Base-by-base conservation (phyloP, 2,329 filamentous ascomycete genomes). In the Paradendryphiella salina region DNA sequence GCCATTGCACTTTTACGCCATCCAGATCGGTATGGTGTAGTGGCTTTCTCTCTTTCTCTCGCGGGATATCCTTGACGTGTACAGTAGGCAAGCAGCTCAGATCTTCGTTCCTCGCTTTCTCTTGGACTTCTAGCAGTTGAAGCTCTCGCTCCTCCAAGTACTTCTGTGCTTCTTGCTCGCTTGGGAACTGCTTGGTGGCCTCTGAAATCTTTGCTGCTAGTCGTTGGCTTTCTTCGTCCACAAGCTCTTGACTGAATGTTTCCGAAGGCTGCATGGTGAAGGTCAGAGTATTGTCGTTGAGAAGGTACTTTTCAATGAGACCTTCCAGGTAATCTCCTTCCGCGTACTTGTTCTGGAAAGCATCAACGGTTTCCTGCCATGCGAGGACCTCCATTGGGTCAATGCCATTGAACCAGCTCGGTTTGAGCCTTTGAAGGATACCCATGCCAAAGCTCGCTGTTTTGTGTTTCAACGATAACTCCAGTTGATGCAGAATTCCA, bases 391-490 rank as follows among this genome's bases (percentile, higher is more conserved):
- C 86, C 73, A 97, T 95, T 0, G 94, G 93, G 70, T 97, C 90
- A 3, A 91, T 85, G 4, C 93, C 94, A 50, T 94, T 95, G 75
- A 99, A 97, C 94, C 94, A 99, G 52, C 88, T 87, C 1, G 90
- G 88, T 69, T 96, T 89, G 6, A 96, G 80, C 34, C 93, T 85
- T 63, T 96, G 90, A 73, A 99, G 84, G 45, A 97, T 83, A 14
- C 87, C 86, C 80, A 96, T 90, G 11, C 94, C 94, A 68, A 99
- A 99, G 65, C 88, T 91, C 46, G 94, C 90, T 0, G 91, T 96
- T 79, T 97, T 97, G 77, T 99, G 91, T 76, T 96, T 96, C 40
- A 97, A 77, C 0, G 86, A 82, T n/a, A 99, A 81, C 70, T 99
- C 94, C 3, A 97, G 77, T 72, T 97, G 93, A 72, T 99, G 94